Percentiles rank a stretch among this genome's conserved stretches.
phyloP scores from a whole-genome alignment of 371 early-diverging fungal genomes.

The Conidiobolus incongruus region DNA sequence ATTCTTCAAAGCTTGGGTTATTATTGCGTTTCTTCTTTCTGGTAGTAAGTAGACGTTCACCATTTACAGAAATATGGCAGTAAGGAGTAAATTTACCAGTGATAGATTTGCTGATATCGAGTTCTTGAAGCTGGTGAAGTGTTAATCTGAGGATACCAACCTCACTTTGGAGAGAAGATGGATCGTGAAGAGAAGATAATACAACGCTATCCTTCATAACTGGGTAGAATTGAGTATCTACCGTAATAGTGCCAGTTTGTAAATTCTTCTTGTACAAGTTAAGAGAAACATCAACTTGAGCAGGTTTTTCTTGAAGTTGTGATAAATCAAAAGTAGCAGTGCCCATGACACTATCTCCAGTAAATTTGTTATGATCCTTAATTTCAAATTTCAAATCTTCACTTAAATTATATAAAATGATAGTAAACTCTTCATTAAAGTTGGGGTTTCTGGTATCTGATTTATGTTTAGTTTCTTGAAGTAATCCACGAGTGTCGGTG shows the following conservation, averaged over 20 bases:
- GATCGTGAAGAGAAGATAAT: not conserved
- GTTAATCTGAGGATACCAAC: constrained; percentile 21
- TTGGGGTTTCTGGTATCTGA: constrained; percentile 49
- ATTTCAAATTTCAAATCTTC: constrained; percentile 47
- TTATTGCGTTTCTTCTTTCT: constrained; percentile 16
- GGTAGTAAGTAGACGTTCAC: constrained; percentile 14
- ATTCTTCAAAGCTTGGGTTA: constrained; percentile 19
- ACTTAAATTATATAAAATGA: constrained; percentile 35
- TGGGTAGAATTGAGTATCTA: constrained; percentile 1
- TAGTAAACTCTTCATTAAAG: constrained; percentile 64
- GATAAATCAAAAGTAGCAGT: constrained; percentile 10
- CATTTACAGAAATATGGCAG: constrained; percentile 18
- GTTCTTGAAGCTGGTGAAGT: constrained; percentile 21
- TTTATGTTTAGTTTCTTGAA: constrained; percentile 40
- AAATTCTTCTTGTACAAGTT: not conserved
- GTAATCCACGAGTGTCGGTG: constrained; percentile 21
- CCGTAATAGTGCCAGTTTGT: not conserved
- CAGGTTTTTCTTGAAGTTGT: constrained; percentile 6
- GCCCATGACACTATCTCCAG: constrained; percentile 43
- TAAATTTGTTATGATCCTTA: constrained; percentile 39
- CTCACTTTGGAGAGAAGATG: not conserved
- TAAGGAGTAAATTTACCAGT: constrained; percentile 16
- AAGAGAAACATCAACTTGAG: constrained; percentile 10
- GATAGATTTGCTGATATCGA: constrained; percentile 10
- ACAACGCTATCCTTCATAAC: not conserved